Evolutionary conservation across 1,139 yeast species (phyloP).

Genomic region (Geotrichum phurueaensis): DNA sequence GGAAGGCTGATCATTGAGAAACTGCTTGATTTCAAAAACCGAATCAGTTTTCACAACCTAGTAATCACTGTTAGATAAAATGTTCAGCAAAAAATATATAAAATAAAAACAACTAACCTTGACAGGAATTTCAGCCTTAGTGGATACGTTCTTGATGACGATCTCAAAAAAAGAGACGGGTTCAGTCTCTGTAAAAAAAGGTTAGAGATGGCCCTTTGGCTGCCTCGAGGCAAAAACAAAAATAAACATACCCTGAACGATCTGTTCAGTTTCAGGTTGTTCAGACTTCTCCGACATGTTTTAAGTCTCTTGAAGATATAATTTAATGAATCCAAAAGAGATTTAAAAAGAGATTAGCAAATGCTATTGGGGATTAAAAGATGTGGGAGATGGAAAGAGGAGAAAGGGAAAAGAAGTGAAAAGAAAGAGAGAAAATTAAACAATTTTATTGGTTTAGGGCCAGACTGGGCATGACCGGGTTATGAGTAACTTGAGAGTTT

Average conservation of each 20-base stretch:
- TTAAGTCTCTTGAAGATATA: not conserved
- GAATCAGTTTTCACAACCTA: slow-evolving; percentile 37
- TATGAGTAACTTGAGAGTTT: not conserved
- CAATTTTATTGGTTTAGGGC: slow-evolving; percentile 8
- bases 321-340: not conserved
- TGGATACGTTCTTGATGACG: slow-evolving; percentile 7
- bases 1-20: slow-evolving; percentile 49
- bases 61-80: not conserved
- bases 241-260: slow-evolving; percentile 7
- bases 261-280: slow-evolving; percentile 12
- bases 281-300: slow-evolving; percentile 12
- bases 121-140: slow-evolving; percentile 3
- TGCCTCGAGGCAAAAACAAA: not conserved
- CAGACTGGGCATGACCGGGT: not conserved
- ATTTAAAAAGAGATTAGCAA: not conserved
- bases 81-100: not conserved
- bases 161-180: slow-evolving; percentile 6
- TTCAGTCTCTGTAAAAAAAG: slow-evolving; percentile 2
- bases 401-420: not conserved
- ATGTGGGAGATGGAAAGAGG: not conserved
- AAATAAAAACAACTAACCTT: slow-evolving; percentile 3
- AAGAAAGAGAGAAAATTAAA: slow-evolving; percentile 1
- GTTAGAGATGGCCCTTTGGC: not conserved
- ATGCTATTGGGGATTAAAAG: not conserved
- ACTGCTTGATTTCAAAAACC: slow-evolving; percentile 53